A percentile compares a stretch with the other conserved stretches of the same genome.
These are phyloP conservation scores for Penicillium macrosclerotiorum DNA, from an alignment of 495 filamentous ascomycete species.

Conservation along the genomic window DNA sequence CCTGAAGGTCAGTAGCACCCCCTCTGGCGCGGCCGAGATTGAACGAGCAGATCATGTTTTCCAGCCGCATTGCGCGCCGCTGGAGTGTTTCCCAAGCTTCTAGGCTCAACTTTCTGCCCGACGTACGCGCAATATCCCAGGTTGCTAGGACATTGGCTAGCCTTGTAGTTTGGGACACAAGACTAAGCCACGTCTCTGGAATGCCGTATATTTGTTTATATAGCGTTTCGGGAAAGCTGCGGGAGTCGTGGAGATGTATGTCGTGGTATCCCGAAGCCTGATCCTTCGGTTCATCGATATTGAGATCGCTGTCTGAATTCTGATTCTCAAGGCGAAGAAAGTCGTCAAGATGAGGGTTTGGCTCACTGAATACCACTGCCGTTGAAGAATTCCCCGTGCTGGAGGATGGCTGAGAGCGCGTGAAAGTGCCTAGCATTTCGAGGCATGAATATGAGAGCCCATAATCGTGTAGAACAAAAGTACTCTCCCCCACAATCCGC, in stretches of 20 bases:
- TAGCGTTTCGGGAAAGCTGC: constrained; percentile 28
- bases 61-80: constrained; percentile 27
- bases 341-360: constrained; percentile 29
- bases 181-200: constrained; percentile 36
- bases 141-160: constrained; percentile 34
- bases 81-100: constrained; percentile 33
- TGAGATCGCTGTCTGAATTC: constrained; percentile 32
- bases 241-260: constrained; percentile 35
- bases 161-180: constrained; percentile 35
- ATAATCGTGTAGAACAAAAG: constrained; percentile 35
- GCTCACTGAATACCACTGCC: constrained; percentile 3
- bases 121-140: constrained; percentile 16
- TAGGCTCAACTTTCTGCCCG: constrained; percentile 9
- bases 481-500: constrained; percentile 36
- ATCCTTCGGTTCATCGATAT: constrained; percentile 37
- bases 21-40: constrained; percentile 14
- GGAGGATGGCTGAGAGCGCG: constrained; percentile 4
- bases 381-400: background rate
- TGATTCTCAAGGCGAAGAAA: constrained; percentile 31
- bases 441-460: constrained; percentile 24
- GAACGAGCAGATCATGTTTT: constrained; percentile 37
- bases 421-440: constrained; percentile 20
- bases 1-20: constrained; percentile 7
- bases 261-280: constrained; percentile 24
- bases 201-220: constrained; percentile 37